Evolutionary conservation across 2,329 filamentous ascomycete genomes (phyloP).

Genomic region (Fusarium sp.): DNA sequence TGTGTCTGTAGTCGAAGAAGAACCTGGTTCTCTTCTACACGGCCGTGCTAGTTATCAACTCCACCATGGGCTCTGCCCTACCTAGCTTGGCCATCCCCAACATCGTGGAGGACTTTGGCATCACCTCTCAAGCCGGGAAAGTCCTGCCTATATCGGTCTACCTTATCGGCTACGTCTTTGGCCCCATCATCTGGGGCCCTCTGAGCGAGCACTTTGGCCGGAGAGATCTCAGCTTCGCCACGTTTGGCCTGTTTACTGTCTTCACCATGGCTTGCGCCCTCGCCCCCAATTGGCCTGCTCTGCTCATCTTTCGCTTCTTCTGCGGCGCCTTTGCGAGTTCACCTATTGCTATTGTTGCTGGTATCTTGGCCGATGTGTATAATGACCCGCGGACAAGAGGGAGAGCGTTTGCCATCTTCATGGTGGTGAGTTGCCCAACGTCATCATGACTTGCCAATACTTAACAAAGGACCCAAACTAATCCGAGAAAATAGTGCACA

Average conservation of each 20-base stretch:
- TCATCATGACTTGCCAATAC: neutral
- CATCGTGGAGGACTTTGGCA: slow-evolving; percentile 68
- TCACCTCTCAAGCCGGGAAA: slow-evolving; percentile 59
- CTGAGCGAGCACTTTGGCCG: slow-evolving; percentile 75
- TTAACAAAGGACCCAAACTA: slow-evolving; percentile 13
- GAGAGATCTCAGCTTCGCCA: slow-evolving; percentile 57
- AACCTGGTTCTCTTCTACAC: slow-evolving; percentile 64
- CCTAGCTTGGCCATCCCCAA: slow-evolving; percentile 72
- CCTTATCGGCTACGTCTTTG: slow-evolving; percentile 73
- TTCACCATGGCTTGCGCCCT: slow-evolving; percentile 69
- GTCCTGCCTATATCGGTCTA: slow-evolving; percentile 73
- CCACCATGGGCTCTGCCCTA: slow-evolving; percentile 73
- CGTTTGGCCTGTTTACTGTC: slow-evolving; percentile 61
- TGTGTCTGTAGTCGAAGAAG: slow-evolving; percentile 62
- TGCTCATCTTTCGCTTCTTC: slow-evolving; percentile 68
- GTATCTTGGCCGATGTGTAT: slow-evolving; percentile 76
- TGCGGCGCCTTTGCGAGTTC: slow-evolving; percentile 66
- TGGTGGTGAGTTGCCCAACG: slow-evolving; percentile 62
- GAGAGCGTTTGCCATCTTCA: slow-evolving; percentile 72
- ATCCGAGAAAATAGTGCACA: slow-evolving; percentile 60
- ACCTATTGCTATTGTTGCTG: slow-evolving; percentile 72
- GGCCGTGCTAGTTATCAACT: slow-evolving; percentile 73
- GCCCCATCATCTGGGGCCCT: slow-evolving; percentile 72
- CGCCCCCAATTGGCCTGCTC: slow-evolving; percentile 62
- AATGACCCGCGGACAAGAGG: slow-evolving; percentile 63